A percentile compares a stretch with the other conserved stretches of the same genome.
Conservation (phyloP, 805 yeast genomes). For the Myxozyma neglecta region DNA sequence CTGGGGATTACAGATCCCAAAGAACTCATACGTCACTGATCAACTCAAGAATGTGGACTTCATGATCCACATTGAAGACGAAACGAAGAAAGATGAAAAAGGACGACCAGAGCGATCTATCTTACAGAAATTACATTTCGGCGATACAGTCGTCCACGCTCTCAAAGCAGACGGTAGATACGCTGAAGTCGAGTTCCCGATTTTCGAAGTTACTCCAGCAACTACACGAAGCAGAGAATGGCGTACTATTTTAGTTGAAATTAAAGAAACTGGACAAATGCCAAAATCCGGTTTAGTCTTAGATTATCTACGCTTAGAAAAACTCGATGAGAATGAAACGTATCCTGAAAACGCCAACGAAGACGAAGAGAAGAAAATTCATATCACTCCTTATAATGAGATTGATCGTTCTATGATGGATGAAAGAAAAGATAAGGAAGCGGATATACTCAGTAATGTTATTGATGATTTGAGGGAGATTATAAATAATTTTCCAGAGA, state of each 20-base stretch:
- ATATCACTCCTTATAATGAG: slow-evolving; percentile 14
- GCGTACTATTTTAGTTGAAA: slow-evolving; percentile 22
- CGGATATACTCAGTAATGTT: not conserved
- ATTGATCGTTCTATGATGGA: not conserved
- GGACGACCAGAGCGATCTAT: slow-evolving; percentile 17
- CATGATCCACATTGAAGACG: slow-evolving; percentile 12
- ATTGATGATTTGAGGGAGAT: not conserved
- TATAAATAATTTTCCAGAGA: not conserved
- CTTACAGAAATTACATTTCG: slow-evolving; percentile 4
- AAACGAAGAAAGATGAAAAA: slow-evolving; percentile 4
- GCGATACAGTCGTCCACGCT: not conserved
- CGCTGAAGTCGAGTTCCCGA: slow-evolving; percentile 22
- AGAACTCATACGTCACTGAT: not conserved
- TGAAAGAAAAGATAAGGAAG: not conserved
- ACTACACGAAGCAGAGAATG: slow-evolving; percentile 1
- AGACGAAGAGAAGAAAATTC: not conserved
- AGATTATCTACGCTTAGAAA: slow-evolving; percentile 24
- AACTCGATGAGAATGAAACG: slow-evolving; percentile 12
- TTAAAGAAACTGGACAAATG: slow-evolving; percentile 17
- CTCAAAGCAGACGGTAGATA: not conserved
- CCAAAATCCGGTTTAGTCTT: slow-evolving; percentile 10
- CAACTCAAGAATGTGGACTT: slow-evolving; percentile 12
- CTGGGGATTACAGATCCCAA: slow-evolving; percentile 23
- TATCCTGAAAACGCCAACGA: not conserved
- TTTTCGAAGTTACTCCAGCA: slow-evolving; percentile 13